Percentiles rank a stretch among this genome's conserved stretches.
Conservation (phyloP, 495 filamentous ascomycete genomes). For the Xylaria castorea region DNA sequence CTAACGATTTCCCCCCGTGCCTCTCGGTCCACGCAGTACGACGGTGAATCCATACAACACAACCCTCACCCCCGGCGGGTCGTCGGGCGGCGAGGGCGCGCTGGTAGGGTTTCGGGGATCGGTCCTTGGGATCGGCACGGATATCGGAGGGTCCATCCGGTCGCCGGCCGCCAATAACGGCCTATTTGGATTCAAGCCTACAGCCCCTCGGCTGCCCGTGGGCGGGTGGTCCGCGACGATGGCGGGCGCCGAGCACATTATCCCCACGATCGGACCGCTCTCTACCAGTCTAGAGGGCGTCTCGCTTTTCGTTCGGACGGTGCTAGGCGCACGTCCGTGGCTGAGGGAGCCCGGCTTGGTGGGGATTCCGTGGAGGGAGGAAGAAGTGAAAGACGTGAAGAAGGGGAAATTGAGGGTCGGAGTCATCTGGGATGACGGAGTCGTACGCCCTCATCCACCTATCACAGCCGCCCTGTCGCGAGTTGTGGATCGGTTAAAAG, state of each 20-base stretch:
- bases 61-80: slow-evolving; percentile 65
- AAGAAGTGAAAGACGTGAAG: slow-evolving; percentile 35
- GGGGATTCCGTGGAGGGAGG: slow-evolving; percentile 65
- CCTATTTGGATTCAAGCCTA: slow-evolving; percentile 71
- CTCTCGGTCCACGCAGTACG: slow-evolving; percentile 38
- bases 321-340: slow-evolving; percentile 68
- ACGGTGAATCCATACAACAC: slow-evolving; percentile 66
- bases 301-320: slow-evolving; percentile 66
- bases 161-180: slow-evolving; percentile 69
- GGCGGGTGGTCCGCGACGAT: slow-evolving; percentile 57
- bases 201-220: slow-evolving; percentile 62
- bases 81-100: slow-evolving; percentile 71
- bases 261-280: slow-evolving; percentile 68
- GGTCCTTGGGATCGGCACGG: slow-evolving; percentile 70
- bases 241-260: slow-evolving; percentile 64
- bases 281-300: slow-evolving; percentile 66
- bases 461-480: slow-evolving; percentile 64
- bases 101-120: slow-evolving; percentile 66
- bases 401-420: slow-evolving; percentile 62
- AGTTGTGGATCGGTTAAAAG: slow-evolving; percentile 60
- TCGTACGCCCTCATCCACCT: slow-evolving; percentile 76
- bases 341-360: slow-evolving; percentile 63
- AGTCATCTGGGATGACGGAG: slow-evolving; percentile 73
- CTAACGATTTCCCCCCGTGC: background rate
- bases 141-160: slow-evolving; percentile 73